Percentiles rank a stretch among this genome's conserved stretches.
Evolutionary conservation across 108 stramenopile species (phyloP).

Genomic region (Schizochytrium sp.): DNA sequence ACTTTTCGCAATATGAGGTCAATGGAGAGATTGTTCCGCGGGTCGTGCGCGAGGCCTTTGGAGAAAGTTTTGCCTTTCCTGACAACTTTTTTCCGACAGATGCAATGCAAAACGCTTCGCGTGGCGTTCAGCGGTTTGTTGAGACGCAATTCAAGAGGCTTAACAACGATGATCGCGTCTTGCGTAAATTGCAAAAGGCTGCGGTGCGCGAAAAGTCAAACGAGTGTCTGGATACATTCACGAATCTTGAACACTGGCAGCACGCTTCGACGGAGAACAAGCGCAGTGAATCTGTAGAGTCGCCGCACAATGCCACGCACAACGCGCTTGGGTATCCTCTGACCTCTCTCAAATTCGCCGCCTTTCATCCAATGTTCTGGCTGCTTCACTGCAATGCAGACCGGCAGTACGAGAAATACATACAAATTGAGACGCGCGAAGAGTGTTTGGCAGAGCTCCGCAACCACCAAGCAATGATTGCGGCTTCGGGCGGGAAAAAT

Average conservation of each 20-base stretch:
- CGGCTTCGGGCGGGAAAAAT: background rate
- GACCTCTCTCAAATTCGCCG: background rate
- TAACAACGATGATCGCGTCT: background rate
- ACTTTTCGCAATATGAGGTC: background rate
- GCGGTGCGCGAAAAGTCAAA: background rate
- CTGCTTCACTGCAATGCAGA: constrained; percentile 12
- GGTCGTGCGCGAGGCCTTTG: background rate
- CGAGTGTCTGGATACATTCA: background rate
- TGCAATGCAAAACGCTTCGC: background rate
- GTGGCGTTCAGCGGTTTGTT: background rate
- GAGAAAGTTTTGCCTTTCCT: background rate
- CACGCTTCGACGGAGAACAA: background rate
- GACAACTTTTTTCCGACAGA: background rate
- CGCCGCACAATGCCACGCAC: constrained; percentile 1
- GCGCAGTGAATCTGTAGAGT: background rate
- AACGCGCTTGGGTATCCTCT: background rate
- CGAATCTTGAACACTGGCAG: background rate
- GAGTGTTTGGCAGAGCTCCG: background rate
- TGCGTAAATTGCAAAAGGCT: too few species aligned
- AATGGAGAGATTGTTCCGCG: background rate
- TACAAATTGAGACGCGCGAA: background rate
- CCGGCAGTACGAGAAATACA: background rate
- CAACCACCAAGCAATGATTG: background rate
- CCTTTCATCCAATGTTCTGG: background rate
- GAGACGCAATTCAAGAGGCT: background rate